Evolutionary conservation across 805 yeast species (phyloP), one percentile per base, ranked within the genome.

Genomic region (Ogataea ramenticola): DNA sequence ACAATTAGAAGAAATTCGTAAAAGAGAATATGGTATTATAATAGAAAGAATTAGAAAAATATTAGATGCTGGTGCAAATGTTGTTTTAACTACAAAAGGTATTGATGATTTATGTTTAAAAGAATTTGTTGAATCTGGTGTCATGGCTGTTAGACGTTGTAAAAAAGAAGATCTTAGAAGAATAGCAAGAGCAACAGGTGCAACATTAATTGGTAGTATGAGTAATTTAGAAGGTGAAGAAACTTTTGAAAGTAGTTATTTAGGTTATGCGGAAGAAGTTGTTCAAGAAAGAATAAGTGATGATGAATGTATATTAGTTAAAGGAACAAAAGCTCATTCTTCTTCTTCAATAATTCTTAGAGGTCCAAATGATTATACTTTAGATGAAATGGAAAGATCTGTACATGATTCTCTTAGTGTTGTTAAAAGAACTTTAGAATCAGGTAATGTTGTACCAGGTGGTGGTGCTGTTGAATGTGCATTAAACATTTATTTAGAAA

Each of bases 381-480:
- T 93, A 53, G 99, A 93, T 67, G 99, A 93, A 71, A 91, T 95
- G 98, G 96, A 93, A 69, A 80, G 99, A 66, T 89, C 98, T 0
- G 66, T 95, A 48, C 97, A 88, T 59, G 99, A 93, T 63, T 86
- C 98, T 2, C 72, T 93, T 51, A 81, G 88, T 38, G 99, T 93
- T 32, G 96, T 93, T 32, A 93, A 93, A 71, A 81, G 99, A 62
- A 89, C 98, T 12, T 75, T 95, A 53, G 99, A 93, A 66, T 80
- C 91, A 57, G 98, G 97, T 19, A 68, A 77, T 52, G 90, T 95
- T 46, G 99, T 93, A 6, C 98, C 99, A 36, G 99, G 99, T 49
- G 99, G 99, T 52, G 99, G 99, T 48, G 95, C 96, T n/a, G 99
- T 93, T 31, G 99, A 93, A 68, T 76, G 96, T 42, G 98, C 98